Conservation (phyloP, 768 basidiomycete genomes). For the Coprinellus aureogranulatus region DNA sequence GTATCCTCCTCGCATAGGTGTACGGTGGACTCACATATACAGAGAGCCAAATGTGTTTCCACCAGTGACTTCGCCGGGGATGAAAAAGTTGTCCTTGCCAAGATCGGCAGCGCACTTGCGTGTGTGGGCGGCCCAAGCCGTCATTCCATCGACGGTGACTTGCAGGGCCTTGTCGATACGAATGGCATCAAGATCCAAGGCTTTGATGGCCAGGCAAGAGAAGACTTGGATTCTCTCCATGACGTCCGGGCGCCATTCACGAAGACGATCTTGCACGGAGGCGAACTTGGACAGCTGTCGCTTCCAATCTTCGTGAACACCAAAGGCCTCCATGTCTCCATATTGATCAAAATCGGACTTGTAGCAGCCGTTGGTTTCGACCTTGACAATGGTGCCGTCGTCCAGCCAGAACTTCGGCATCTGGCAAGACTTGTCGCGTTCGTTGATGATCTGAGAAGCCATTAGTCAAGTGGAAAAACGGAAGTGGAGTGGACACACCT, state of each 20-base stretch:
- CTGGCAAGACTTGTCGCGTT: slow-evolving; percentile 69
- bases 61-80: slow-evolving; percentile 92
- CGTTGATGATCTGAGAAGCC: slow-evolving; percentile 54
- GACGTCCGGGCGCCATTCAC: slow-evolving; percentile 84
- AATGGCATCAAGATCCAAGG: slow-evolving; percentile 90
- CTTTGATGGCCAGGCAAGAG: slow-evolving; percentile 82
- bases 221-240: slow-evolving; percentile 76
- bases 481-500: slow-evolving; percentile 36
- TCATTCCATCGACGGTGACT: slow-evolving; percentile 78
- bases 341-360: slow-evolving; percentile 90
- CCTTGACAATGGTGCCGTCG: slow-evolving; percentile 60
- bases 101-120: slow-evolving; percentile 68
- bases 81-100: slow-evolving; percentile 85
- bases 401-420: slow-evolving; percentile 82
- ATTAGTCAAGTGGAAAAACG: slow-evolving; percentile 4
- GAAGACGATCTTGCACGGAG: slow-evolving; percentile 92
- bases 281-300: slow-evolving; percentile 95
- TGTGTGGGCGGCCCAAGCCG: slow-evolving; percentile 71
- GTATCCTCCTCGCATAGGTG: background rate
- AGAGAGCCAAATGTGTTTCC: slow-evolving; percentile 87
- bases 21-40: slow-evolving; percentile 60
- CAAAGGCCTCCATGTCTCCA: slow-evolving; percentile 96
- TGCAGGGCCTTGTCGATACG: slow-evolving; percentile 96
- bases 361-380: slow-evolving; percentile 69
- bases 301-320: slow-evolving; percentile 92